Percentiles rank a stretch among this genome's conserved stretches.
These are phyloP conservation scores for Sarocladium kiliense DNA, from an alignment of 2,329 filamentous ascomycete genomes.

Conservation along the genomic window DNA sequence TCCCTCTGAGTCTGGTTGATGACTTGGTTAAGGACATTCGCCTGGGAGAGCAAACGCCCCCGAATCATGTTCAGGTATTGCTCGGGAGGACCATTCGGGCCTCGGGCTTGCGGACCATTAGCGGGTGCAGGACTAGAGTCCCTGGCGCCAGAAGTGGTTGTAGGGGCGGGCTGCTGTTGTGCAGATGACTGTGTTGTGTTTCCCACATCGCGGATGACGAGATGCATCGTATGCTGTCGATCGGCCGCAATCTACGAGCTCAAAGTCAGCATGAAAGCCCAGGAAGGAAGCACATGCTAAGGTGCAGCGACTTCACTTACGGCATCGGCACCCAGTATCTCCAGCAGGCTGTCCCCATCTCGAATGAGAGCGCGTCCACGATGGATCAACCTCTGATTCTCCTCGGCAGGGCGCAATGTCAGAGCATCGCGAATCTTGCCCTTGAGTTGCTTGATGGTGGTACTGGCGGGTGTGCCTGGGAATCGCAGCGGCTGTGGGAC, in stretches of 20 bases:
- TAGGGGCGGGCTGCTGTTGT: constrained; percentile 15
- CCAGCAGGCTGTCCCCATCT: constrained; percentile 50
- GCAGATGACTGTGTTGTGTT: constrained; percentile 21
- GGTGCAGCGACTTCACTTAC: constrained; percentile 30
- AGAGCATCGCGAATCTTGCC: constrained; percentile 50
- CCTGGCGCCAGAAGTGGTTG: constrained; percentile 16
- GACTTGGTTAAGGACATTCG: constrained; percentile 37
- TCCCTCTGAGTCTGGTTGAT: constrained; percentile 38
- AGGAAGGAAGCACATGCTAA: neutral
- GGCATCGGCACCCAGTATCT: constrained; percentile 51
- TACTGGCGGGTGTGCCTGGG: constrained; percentile 39
- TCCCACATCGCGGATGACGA: constrained; percentile 41
- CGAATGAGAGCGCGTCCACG: constrained; percentile 50
- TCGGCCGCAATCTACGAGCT: constrained; percentile 33
- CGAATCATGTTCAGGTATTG: constrained; percentile 37
- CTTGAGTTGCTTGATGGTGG: constrained; percentile 53
- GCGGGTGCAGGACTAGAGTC: constrained; percentile 22
- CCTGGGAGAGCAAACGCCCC: constrained; percentile 39
- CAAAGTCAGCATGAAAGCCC: constrained; percentile 16
- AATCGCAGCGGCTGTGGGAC: constrained; percentile 47
- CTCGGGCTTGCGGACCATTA: constrained; percentile 18
- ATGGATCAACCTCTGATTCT: constrained; percentile 56
- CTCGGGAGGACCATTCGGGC: constrained; percentile 18
- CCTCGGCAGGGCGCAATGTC: constrained; percentile 43
- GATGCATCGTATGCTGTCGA: constrained; percentile 47